phyloP scores from a whole-genome alignment of 2,329 filamentous ascomycete species.

The Pseudodiploospora longispora region DNA sequence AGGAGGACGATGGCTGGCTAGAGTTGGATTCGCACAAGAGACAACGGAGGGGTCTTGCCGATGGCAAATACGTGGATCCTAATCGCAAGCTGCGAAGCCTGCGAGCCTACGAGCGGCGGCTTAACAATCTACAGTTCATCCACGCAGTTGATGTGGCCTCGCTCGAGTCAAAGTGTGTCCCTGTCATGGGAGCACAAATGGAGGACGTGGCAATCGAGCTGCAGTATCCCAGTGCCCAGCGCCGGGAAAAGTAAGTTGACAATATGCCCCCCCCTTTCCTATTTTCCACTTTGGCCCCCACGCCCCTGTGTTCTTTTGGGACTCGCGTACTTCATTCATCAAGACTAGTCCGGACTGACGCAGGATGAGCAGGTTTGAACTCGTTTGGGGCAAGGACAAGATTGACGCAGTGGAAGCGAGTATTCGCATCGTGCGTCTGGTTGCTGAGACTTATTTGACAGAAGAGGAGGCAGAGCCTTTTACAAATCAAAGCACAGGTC shows the following conservation, averaged over 20 bases:
- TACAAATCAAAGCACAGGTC: conserved; percentile 62
- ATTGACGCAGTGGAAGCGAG: conserved; percentile 72
- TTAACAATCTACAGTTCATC: conserved; percentile 40
- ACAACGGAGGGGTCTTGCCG: conserved; percentile 33
- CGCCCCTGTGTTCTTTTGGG: neutral
- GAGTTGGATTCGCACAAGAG: conserved; percentile 40
- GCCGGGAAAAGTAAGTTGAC: conserved; percentile 53
- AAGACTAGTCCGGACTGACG: neutral
- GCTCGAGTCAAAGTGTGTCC: conserved; percentile 41
- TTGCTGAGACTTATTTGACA: conserved; percentile 71
- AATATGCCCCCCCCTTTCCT: neutral
- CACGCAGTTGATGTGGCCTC: conserved; percentile 52
- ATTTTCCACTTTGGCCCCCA: conserved; percentile 6
- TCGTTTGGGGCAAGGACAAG: conserved; percentile 70
- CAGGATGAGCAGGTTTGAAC: conserved; percentile 37
- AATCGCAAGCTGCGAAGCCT: conserved; percentile 39
- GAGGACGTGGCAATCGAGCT: conserved; percentile 57
- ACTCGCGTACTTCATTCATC: no score
- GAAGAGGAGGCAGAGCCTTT: conserved; percentile 59
- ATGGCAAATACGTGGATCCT: conserved; percentile 35
- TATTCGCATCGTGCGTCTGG: conserved; percentile 57
- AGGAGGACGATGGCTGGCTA: conserved; percentile 45
- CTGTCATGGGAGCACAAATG: conserved; percentile 38
- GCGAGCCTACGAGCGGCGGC: conserved; percentile 35
- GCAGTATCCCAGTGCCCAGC: conserved; percentile 73